Base-by-base conservation (phyloP, 257 asterid species). In the Nyctanthes arbortristis region DNA sequence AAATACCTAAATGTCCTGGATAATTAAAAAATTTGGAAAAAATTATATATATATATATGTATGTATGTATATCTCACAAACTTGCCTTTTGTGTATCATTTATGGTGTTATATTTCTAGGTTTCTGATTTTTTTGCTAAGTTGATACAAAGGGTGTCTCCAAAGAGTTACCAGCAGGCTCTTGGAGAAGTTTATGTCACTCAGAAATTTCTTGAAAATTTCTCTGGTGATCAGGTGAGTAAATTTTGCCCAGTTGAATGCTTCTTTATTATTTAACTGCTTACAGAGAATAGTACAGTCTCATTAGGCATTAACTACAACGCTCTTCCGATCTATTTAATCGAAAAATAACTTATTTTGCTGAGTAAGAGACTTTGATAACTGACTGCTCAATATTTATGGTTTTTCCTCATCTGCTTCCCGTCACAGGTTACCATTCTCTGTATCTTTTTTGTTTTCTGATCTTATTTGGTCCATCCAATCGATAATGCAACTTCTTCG, bases 131-230 rank as follows among this genome's bases (percentile, higher is more conserved):
- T 86, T 94, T 94, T 80, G 82, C 97, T 20, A 88, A 80, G 84
- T 73, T 94, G 80, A 88, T 94, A 70, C 99, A 94, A 80, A 84
- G 98, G 73, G 97, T 94, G 75, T 76, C 92, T 72, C 99, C 98
- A 49, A 94, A 94, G 80, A 94, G 99, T 82, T 94, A 94, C 69
- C 88, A 92, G 66, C 99, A 94, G 79, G 99, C 99, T 62, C 54
- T 73, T 62, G 86, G 73, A 80, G 99, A 94, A 85, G 99, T 94
- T 63, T 69, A 37, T 63, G 99, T 94, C 71, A 94, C 99, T 0
- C 89, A 77, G 67, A 94, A 94, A 69, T 94, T 94, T 80, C 75
- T 94, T 16, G 98, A 94, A 67, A 94, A 94, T 73, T 94, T 91
- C 78, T 84, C 84, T 54, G 97, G 97, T 63, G 99, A 91, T 81